Evolutionary conservation across 179 eudicot species (phyloP).

Genomic region (Carnegiea gigantea): DNA sequence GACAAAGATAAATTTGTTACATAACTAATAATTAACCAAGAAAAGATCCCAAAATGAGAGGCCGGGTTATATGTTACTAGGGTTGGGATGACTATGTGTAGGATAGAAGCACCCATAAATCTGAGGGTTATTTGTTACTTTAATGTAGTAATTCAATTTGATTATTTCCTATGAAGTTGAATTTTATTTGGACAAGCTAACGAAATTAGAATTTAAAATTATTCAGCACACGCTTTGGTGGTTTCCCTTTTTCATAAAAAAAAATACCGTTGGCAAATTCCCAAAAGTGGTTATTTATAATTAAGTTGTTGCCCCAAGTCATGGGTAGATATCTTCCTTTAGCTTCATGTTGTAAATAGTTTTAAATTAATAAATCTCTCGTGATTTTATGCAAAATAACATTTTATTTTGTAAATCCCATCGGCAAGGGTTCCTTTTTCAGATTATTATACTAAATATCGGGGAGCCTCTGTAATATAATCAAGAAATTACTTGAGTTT

Average conservation of each 20-base stretch:
- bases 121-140: constrained; percentile 4
- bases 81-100: not conserved
- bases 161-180: not conserved
- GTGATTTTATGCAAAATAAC: constrained; percentile 1
- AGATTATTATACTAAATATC: not conserved
- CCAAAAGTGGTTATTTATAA: not conserved
- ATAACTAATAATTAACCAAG: not conserved
- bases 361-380: not conserved
- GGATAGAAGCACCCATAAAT: not conserved
- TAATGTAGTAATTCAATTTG: not conserved
- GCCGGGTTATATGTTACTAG: not conserved
- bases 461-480: not conserved
- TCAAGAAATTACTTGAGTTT: not conserved
- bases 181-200: not conserved
- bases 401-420: not conserved
- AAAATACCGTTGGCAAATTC: not conserved
- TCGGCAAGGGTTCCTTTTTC: constrained; percentile 4
- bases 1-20: not conserved
- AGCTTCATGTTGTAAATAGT: not conserved
- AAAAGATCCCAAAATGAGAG: not conserved
- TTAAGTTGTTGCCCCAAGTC: not conserved
- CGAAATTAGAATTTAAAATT: not conserved
- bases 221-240: not conserved
- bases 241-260: not conserved
- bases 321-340: not conserved